Conservation (phyloP, 139 green algal genomes). For the Chlorella sp. region DNA sequence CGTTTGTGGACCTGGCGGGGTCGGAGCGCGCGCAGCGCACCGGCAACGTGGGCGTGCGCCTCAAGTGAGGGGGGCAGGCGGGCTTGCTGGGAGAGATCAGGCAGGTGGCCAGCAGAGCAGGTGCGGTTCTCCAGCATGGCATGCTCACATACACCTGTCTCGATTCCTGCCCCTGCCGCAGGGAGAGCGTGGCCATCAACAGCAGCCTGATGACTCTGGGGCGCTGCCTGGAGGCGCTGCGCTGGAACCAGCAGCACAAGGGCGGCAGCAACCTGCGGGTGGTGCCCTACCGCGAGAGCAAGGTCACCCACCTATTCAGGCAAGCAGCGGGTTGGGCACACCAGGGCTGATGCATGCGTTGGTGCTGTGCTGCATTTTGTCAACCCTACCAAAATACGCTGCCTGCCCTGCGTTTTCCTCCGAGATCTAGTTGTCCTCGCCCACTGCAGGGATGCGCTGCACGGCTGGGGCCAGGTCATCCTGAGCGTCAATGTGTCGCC, state of each 20-base stretch:
- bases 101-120: neutral
- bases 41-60: conserved; percentile 65
- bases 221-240: conserved; percentile 80
- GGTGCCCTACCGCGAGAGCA: conserved; percentile 70
- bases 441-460: conserved; percentile 64
- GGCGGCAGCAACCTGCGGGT: conserved; percentile 35
- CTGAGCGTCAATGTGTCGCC: conserved; percentile 76
- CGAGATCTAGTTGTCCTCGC: neutral
- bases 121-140: no score
- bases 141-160: neutral
- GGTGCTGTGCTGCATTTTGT: neutral
- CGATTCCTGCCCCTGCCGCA: conserved; percentile 15
- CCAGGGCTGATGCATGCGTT: neutral
- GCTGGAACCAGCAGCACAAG: conserved; percentile 76
- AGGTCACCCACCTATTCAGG: conserved; percentile 61
- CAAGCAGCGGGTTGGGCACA: neutral
- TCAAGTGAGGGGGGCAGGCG: conserved; percentile 57
- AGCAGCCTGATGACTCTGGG: conserved; percentile 78
- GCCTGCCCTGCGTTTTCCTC: neutral
- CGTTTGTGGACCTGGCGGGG: conserved; percentile 84
- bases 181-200: conserved; percentile 87
- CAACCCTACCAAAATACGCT: no score
- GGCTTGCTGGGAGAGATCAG: neutral
- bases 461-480: conserved; percentile 74
- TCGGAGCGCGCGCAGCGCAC: conserved; percentile 74